Evolutionary conservation across 2,329 filamentous ascomycete species (phyloP).

Genomic region (Lasiodiplodia theobromae): DNA sequence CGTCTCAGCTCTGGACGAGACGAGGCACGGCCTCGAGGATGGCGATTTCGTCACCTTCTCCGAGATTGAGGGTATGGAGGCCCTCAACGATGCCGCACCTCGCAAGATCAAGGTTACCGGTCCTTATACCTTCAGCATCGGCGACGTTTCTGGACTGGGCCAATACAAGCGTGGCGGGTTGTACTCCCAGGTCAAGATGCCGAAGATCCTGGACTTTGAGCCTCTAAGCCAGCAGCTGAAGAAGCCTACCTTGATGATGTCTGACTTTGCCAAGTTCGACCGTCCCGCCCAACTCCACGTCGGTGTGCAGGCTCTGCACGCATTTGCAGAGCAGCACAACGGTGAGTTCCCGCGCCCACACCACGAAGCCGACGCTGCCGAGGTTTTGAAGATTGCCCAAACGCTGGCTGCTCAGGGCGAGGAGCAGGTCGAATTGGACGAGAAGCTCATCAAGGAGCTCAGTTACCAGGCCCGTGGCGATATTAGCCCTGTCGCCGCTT

Average conservation of each 20-base stretch:
- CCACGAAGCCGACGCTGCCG: slow-evolving; percentile 81
- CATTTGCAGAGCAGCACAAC: slow-evolving; percentile 75
- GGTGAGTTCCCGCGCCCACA: slow-evolving; percentile 81
- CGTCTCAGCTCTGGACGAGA: slow-evolving; percentile 93
- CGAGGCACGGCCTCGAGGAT: slow-evolving; percentile 92
- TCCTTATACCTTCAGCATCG: slow-evolving; percentile 97
- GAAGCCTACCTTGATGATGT: slow-evolving; percentile 87
- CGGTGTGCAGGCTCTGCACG: slow-evolving; percentile 90
- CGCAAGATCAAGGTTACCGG: slow-evolving; percentile 91
- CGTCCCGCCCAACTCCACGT: slow-evolving; percentile 90
- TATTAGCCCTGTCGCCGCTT: slow-evolving; percentile 87
- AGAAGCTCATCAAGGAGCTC: slow-evolving; percentile 90
- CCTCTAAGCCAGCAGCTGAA: slow-evolving; percentile 77
- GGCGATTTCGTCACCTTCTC: slow-evolving; percentile 96
- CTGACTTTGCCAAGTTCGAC: slow-evolving; percentile 98
- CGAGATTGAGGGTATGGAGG: slow-evolving; percentile 91
- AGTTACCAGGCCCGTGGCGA: slow-evolving; percentile 95
- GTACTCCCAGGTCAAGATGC: slow-evolving; percentile 98
- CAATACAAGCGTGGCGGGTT: slow-evolving; percentile 88
- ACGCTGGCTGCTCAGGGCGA: slow-evolving; percentile 70
- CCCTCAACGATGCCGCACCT: slow-evolving; percentile 80
- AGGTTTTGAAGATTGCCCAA: slow-evolving; percentile 78
- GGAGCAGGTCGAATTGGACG: slow-evolving; percentile 82
- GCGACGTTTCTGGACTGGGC: slow-evolving; percentile 86
- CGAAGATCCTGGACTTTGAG: slow-evolving; percentile 90